These are phyloP conservation scores for Erythrobasidium hasegawianum DNA, from an alignment of 1,284 basidiomycete genomes.

Conservation along the genomic window DNA sequence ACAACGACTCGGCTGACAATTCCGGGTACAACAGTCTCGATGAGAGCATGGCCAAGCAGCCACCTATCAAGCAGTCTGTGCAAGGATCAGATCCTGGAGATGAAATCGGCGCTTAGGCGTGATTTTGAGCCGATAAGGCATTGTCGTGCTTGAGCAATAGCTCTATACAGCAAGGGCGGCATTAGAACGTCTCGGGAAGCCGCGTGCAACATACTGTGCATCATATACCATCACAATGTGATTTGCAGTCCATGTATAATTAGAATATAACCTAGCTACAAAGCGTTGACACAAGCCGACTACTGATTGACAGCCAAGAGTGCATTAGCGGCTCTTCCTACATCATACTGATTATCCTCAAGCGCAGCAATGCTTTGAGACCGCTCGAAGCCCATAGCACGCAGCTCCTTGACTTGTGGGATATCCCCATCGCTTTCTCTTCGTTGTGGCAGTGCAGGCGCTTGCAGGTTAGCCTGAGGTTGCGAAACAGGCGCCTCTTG, in stretches of 20 bases:
- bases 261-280: neutral
- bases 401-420: constrained; percentile 68
- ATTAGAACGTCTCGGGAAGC: neutral
- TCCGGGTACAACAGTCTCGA: neutral
- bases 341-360: constrained; percentile 67
- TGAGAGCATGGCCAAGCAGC: neutral
- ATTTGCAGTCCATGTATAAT: neutral
- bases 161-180: too few relatives aligned
- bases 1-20: neutral
- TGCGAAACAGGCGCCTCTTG: neutral
- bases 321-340: constrained; percentile 67
- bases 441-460: constrained; percentile 8
- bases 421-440: constrained; percentile 61
- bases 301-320: constrained; percentile 52
- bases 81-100: neutral
- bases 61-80: neutral
- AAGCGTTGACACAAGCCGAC: neutral
- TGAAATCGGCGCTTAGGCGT: neutral
- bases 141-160: too few relatives aligned
- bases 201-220: neutral
- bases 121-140: neutral
- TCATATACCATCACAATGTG: neutral
- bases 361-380: constrained; percentile 69
- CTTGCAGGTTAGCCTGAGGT: neutral
- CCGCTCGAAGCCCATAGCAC: constrained; percentile 76